These are phyloP conservation scores for Vigna reflexopilosa DNA, from an alignment of 306 rosid species.

Conservation along the genomic window DNA sequence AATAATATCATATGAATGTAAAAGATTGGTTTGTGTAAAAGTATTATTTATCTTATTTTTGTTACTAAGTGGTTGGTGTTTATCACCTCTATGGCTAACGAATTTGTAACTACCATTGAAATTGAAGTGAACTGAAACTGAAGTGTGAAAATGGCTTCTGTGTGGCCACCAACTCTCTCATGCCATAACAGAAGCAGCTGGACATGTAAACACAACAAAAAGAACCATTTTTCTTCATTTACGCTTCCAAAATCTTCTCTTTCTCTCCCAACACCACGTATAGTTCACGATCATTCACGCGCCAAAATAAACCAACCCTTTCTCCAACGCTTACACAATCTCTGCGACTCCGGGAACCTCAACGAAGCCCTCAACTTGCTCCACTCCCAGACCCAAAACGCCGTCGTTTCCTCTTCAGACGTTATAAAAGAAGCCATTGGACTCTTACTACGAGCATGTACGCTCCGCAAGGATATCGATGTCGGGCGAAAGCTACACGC, in stretches of 20 bases:
- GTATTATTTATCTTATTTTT: too few species aligned
- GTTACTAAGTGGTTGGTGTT: background rate
- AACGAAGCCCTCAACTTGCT: conserved; percentile 59
- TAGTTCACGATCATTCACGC: conserved; percentile 21
- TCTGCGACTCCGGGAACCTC: conserved; percentile 63
- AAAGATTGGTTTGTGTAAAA: too few species aligned
- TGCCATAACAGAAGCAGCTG: conserved; percentile 30
- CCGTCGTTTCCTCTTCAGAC: conserved; percentile 36
- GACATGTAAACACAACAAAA: background rate
- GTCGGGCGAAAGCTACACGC: conserved; percentile 65
- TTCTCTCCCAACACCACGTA: conserved; percentile 40
- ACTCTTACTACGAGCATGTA: conserved; percentile 63
- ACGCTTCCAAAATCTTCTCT: conserved; percentile 49
- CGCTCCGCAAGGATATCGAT: conserved; percentile 54
- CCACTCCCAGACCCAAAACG: conserved; percentile 42
- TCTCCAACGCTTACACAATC: conserved; percentile 53
- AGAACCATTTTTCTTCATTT: conserved; percentile 8
- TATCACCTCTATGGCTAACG: background rate
- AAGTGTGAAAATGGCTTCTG: conserved; percentile 44
- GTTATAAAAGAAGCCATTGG: conserved; percentile 44
- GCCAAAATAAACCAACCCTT: conserved; percentile 27
- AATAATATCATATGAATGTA: too few species aligned
- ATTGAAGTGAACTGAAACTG: background rate
- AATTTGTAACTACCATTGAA: background rate
- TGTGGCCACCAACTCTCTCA: conserved; percentile 49